Conservation (phyloP, 495 filamentous ascomycete genomes). For the Elasticomyces elasticus region DNA sequence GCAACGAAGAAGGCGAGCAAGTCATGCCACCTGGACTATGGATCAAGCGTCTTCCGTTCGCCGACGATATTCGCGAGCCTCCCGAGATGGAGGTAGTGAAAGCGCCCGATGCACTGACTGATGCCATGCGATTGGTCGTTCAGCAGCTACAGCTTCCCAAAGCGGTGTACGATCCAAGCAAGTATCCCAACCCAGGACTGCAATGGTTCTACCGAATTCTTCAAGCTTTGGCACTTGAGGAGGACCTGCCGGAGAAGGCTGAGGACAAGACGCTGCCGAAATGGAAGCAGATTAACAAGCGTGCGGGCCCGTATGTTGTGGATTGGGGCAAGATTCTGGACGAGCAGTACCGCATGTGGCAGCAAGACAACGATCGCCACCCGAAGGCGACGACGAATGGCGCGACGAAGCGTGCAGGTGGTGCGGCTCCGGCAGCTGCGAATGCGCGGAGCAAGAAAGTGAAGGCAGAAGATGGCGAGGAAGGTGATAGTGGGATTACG, state of each 20-base stretch:
- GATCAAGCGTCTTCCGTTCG: slow-evolving; percentile 79
- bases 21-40: slow-evolving; percentile 77
- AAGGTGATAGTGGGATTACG: slow-evolving; percentile 26
- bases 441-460: slow-evolving; percentile 41
- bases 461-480: slow-evolving; percentile 37
- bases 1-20: slow-evolving; percentile 57
- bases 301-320: slow-evolving; percentile 64
- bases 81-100: slow-evolving; percentile 50
- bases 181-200: slow-evolving; percentile 87
- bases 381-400: slow-evolving; percentile 12
- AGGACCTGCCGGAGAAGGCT: slow-evolving; percentile 70
- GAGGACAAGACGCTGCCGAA: slow-evolving; percentile 82
- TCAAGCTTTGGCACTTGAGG: slow-evolving; percentile 83
- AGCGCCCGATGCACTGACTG: slow-evolving; percentile 60
- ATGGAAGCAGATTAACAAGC: slow-evolving; percentile 75
- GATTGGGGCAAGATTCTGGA: slow-evolving; percentile 66
- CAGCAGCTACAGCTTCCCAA: slow-evolving; percentile 86
- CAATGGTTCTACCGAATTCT: slow-evolving; percentile 98
- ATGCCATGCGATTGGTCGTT: slow-evolving; percentile 70
- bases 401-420: slow-evolving; percentile 36
- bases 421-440: slow-evolving; percentile 27
- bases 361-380: slow-evolving; percentile 28
- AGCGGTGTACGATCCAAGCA: slow-evolving; percentile 66
- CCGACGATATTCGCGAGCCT: slow-evolving; percentile 75
- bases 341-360: slow-evolving; percentile 38